Conservation (phyloP, 129 eudicot species). For the Flaveria brownii region DNA sequence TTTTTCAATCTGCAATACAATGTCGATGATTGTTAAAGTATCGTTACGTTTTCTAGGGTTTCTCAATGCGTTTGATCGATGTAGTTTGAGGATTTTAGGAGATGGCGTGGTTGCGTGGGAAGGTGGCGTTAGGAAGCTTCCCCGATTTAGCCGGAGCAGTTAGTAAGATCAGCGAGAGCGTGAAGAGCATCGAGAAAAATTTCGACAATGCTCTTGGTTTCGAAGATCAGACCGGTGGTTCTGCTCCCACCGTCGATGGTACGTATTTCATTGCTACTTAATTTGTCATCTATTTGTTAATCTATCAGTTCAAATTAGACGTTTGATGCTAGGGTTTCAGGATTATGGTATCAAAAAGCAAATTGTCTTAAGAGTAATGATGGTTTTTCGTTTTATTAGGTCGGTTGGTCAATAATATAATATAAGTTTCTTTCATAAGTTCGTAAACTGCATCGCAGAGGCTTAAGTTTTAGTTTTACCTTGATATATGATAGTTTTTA, state of each 20-base stretch:
- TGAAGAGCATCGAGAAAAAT: conserved; percentile 88
- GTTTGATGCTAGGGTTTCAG: neutral
- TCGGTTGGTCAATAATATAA: no score
- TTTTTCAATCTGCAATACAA: neutral
- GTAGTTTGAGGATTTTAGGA: conserved; percentile 27
- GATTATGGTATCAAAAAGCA: conserved; percentile 3
- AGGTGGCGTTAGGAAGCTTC: conserved; percentile 42
- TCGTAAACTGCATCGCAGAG: no score
- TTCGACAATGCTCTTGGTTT: conserved; percentile 86
- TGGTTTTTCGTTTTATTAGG: neutral
- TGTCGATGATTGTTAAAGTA: conserved; percentile 9
- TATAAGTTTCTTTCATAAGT: no score
- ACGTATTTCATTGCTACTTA: conserved; percentile 8
- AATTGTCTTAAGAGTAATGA: neutral
- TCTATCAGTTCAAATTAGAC: neutral
- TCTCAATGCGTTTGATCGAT: conserved; percentile 34
- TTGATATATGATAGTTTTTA: conserved; percentile 1
- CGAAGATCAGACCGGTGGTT: conserved; percentile 52
- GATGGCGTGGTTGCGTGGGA: conserved; percentile 87
- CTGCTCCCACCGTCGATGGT: conserved; percentile 53
- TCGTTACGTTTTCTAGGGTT: conserved; percentile 32
- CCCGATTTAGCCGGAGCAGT: conserved; percentile 91
- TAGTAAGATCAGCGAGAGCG: conserved; percentile 88
- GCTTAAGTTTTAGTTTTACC: neutral
- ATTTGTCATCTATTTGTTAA: neutral